These are phyloP conservation scores for Mycogone perniciosa DNA, from an alignment of 2,329 filamentous ascomycete genomes.

Conservation along the genomic window DNA sequence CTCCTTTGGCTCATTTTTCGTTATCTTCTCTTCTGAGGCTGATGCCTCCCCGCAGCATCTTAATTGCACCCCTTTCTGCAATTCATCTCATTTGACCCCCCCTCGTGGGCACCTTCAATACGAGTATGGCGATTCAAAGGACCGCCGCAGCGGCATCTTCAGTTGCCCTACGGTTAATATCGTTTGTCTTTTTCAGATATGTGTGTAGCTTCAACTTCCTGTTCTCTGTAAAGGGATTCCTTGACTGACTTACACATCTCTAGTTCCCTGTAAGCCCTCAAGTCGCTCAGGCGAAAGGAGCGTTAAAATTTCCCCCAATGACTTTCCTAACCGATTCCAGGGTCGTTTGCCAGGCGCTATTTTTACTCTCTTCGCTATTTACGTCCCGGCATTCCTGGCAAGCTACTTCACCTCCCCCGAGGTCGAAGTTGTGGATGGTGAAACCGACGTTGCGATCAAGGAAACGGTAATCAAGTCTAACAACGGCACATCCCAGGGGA, in stretches of 20 bases:
- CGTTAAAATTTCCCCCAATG: background rate
- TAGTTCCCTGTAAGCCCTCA: slow-evolving; percentile 31
- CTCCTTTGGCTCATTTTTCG: background rate
- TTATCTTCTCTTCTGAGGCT: background rate
- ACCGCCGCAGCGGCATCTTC: slow-evolving; percentile 30
- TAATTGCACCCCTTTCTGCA: background rate
- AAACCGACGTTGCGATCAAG: slow-evolving; percentile 50
- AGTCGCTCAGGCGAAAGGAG: too few relatives aligned
- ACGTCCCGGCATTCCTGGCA: slow-evolving; percentile 56
- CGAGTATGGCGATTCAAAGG: slow-evolving; percentile 26
- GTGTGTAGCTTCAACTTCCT: slow-evolving; percentile 19
- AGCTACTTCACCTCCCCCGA: slow-evolving; percentile 51
- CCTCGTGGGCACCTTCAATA: background rate
- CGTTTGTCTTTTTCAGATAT: slow-evolving; percentile 32
- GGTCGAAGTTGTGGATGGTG: slow-evolving; percentile 54
- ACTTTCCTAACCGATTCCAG: slow-evolving; percentile 19
- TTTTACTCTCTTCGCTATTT: slow-evolving; percentile 59
- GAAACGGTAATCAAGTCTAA: slow-evolving; percentile 34
- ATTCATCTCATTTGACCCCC: background rate
- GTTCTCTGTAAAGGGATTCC: background rate
- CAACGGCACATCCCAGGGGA: slow-evolving; percentile 22
- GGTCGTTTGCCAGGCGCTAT: slow-evolving; percentile 45
- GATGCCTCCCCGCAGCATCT: background rate
- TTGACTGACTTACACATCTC: slow-evolving; percentile 14
- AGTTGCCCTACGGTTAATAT: slow-evolving; percentile 30